These are phyloP conservation scores for Prunus kanzakura DNA, from an alignment of 306 rosid genomes.

Conservation along the genomic window DNA sequence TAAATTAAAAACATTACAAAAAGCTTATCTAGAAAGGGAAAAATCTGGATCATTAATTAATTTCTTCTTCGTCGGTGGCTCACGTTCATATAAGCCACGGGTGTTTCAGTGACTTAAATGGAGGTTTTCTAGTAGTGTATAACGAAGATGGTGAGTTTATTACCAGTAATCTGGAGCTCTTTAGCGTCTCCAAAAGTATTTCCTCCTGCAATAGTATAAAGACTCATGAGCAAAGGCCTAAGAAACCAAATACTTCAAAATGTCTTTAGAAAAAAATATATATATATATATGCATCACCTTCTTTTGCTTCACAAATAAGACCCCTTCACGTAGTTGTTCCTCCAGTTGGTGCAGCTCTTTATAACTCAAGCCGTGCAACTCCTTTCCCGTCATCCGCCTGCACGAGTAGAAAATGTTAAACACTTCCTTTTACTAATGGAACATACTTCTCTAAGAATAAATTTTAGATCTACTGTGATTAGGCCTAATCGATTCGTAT, in stretches of 20 bases:
- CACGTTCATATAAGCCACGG: no score
- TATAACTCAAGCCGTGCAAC: conserved; percentile 56
- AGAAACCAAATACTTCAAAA: no score
- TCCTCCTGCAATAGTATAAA: conserved; percentile 48
- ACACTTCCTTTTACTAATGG: no score
- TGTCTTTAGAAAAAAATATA: neutral
- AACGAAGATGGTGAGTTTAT: neutral
- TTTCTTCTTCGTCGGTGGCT: no score
- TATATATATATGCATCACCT: conserved; percentile 24
- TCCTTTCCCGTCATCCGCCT: conserved; percentile 69
- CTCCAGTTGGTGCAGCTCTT: conserved; percentile 56
- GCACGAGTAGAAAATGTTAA: conserved; percentile 9
- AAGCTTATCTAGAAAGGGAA: neutral
- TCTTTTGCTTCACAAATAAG: conserved; percentile 51
- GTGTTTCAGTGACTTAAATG: no score
- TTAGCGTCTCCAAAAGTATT: conserved; percentile 50
- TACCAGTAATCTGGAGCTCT: conserved; percentile 59
- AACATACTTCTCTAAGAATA: no score
- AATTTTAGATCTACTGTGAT: no score
- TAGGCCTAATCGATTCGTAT: no score
- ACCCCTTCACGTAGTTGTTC: conserved; percentile 54
- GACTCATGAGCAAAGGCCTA: neutral
- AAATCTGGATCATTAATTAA: neutral
- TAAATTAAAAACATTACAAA: neutral
- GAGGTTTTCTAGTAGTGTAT: neutral